Base-by-base conservation (phyloP, 768 basidiomycete genomes). In the Rhodotorula kratochvilovae region DNA sequence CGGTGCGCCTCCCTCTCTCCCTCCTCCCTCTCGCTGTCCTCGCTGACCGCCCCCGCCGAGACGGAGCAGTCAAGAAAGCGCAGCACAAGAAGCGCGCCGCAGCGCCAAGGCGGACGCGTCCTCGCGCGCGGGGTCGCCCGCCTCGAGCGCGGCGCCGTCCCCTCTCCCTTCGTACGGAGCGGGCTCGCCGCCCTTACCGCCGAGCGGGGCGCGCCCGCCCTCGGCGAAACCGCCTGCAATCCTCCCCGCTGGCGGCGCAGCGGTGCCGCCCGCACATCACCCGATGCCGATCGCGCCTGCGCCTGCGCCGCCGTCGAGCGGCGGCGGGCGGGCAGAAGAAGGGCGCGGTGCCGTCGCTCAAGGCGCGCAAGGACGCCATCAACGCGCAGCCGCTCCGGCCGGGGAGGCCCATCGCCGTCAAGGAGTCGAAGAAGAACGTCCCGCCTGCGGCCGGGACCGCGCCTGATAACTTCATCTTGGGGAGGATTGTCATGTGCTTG, bases 381-480 rank as follows among this genome's bases (percentile, higher is more conserved):
- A 53, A 33, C 2, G 79, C 78, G 46, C 82, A 82, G 68, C 69
- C 82, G 16, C 72, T 83, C 7, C 71, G 68, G 33, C 76, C 79
- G 2, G 82, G 81, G 0, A 35, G 82, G 31, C 78, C 72, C 55
- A 80, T 83, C 50, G 80, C 80, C 0, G 82, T 82, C 75, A 78
- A 75, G 56, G 71, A 76, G 61, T 80, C 57, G 70, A 76, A 69
- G 67, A 66, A 35, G 60, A 33, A 39, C 4, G 39, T 16, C 31
- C 57, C 50, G 53, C n/a, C n/a, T 31, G 36, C 51, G 51, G 15
- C 67, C 39, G 42, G 43, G 31, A 27, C 78, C 76, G 45, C 48
- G 48, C 23, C 27, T 11, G 79, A 79, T 17, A 79, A 77, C 10
- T 83, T 81, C 80, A 83, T 83, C 61, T 67, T 82, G 62, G 81